Conservation (phyloP, 495 filamentous ascomycete genomes). For the Podospora didyma region DNA sequence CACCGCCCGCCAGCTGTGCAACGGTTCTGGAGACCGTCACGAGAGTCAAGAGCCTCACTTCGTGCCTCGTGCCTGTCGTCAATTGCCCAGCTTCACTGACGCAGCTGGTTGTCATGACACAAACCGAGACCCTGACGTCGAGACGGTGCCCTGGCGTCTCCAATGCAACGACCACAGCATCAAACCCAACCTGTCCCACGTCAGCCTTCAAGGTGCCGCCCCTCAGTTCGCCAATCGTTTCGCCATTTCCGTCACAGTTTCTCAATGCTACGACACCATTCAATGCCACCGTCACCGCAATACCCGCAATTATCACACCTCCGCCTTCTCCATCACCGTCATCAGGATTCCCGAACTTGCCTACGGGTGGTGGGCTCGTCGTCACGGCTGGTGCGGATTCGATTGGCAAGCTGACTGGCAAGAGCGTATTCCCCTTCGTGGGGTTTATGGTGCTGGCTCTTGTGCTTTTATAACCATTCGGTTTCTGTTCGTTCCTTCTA, state of each 20-base stretch:
- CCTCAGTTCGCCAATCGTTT: not conserved
- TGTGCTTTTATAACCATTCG: no score
- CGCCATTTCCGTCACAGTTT: not conserved
- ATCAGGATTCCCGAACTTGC: no score
- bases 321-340: no score
- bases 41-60: slow-evolving; percentile 15
- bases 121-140: slow-evolving; percentile 7
- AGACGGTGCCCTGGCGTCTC: slow-evolving; percentile 11
- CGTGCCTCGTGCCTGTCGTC: slow-evolving; percentile 17
- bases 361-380: no score
- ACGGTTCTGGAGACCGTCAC: slow-evolving; percentile 15
- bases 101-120: slow-evolving; percentile 18
- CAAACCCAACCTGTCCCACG: not conserved
- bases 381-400: no score
- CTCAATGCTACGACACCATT: not conserved
- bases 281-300: slow-evolving; percentile 3
- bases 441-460: no score
- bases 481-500: no score
- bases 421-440: no score
- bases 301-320: no score
- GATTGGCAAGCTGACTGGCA: no score
- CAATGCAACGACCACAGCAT: not conserved
- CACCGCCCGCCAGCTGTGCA: not conserved
- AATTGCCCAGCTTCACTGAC: slow-evolving; percentile 25
- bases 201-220: not conserved